Conservation (phyloP, 1,284 basidiomycete species). For the Ustilago bromivora region DNA sequence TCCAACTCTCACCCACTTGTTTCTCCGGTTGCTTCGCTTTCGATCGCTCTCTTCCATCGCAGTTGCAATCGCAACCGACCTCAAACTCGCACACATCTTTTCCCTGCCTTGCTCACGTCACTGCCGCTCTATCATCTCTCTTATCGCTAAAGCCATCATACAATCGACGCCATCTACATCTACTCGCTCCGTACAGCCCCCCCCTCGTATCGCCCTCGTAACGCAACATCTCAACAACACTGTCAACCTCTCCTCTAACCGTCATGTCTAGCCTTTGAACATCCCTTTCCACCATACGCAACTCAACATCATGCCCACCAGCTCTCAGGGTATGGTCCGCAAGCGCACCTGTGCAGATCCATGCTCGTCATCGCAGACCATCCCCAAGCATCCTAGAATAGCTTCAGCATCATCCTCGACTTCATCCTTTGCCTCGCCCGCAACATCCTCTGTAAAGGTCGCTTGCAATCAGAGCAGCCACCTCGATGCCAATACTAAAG, state of each 20-base stretch:
- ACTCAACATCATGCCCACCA: conserved; percentile 4
- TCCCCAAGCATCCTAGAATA: conserved; percentile 8
- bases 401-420: conserved; percentile 3
- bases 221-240: not conserved
- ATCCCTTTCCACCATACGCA: not conserved
- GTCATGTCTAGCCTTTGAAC: conserved; percentile 15
- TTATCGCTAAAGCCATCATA: not conserved
- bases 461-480: not conserved
- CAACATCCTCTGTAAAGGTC: not conserved
- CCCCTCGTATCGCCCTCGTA: not conserved
- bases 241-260: not conserved
- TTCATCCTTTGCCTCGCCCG: not conserved
- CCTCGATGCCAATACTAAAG: not conserved
- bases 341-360: conserved; percentile 20
- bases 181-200: not conserved
- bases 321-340: conserved; percentile 13
- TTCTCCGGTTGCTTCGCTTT: not conserved
- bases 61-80: not conserved
- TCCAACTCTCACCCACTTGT: not conserved
- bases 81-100: not conserved
- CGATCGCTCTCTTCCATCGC: not conserved
- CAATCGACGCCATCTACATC: not conserved
- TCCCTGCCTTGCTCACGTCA: not conserved
- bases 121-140: not conserved
- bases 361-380: conserved; percentile 15